Base-by-base conservation (phyloP, 169 alveolate genomes). In the Babesia ovata region DNA sequence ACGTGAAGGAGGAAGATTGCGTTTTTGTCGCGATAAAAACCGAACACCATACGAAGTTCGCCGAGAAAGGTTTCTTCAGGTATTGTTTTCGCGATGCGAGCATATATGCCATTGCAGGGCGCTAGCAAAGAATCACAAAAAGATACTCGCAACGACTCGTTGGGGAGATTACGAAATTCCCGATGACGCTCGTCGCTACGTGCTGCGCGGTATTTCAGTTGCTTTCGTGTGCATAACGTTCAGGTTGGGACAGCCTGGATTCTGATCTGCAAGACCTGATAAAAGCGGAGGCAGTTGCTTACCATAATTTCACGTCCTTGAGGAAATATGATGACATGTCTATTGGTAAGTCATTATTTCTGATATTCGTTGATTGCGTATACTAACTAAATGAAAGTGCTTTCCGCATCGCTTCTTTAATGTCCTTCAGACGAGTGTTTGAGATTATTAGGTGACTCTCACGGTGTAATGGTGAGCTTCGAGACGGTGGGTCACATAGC, bases 401-500 rank as follows among this genome's bases (percentile, higher is more conserved):
- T 4, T 21, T 21, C 4, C 60, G 28, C 2, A 14, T 26, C 17
- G 36, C 21, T 11, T 26, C 33, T n/a, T 2, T 45, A 62, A 44
- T 13, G 8, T 19, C 26, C 9, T 44, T 62, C 70, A 62, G 70
- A 62, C 16, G 70, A 62, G 39, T 62, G 70, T 33, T 62, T 62
- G 56, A 62, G 70, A 42, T 57, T 90, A 17, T 52, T 92, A 49
- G 92, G 92, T 24, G 90, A 76, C 22, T 87, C 65, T 22, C 63
- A 62, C 46, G 96, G 91, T 58, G 84, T 86, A 28, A 94, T 94
- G 28, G 91, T 85, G 56, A 91, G 95, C 44, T 94, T 91, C 72
- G 97, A 94, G 86, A 88, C 92, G 17, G 77, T 93, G 22, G 97
- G 97, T 21, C 96, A 94, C 84, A 94, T 94, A 28, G 97, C 97